Conservation (phyloP, 2,329 filamentous ascomycete species). For the Scytalidium lignicola region DNA sequence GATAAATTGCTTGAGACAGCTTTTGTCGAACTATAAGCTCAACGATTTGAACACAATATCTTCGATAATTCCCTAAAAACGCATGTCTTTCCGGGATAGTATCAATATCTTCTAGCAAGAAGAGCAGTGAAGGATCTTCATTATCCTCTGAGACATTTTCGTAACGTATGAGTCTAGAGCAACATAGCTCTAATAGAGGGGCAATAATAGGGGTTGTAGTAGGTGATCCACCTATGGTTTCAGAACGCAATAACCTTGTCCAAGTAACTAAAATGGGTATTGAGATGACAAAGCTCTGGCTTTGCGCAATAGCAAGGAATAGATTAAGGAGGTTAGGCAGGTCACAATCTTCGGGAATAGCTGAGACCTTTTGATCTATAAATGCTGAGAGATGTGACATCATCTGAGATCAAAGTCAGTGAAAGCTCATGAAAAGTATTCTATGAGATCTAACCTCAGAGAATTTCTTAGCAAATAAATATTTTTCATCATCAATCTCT, state of each 20-base stretch:
- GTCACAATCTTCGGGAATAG: conserved; percentile 61
- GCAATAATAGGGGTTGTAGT: conserved; percentile 60
- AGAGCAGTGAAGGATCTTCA: conserved; percentile 71
- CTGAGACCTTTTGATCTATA: conserved; percentile 69
- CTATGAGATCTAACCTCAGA: conserved; percentile 62
- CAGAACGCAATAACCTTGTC: conserved; percentile 74
- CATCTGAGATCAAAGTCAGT: conserved; percentile 47
- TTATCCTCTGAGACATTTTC: conserved; percentile 80
- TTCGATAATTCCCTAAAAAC: conserved; percentile 90
- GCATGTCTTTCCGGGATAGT: conserved; percentile 90
- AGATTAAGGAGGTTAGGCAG: conserved; percentile 73
- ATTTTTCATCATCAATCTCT: conserved; percentile 86
- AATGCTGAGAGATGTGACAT: conserved; percentile 81
- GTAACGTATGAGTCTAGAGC: conserved; percentile 77
- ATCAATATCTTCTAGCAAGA: conserved; percentile 90
- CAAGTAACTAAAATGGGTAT: conserved; percentile 89
- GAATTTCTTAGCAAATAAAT: conserved; percentile 87
- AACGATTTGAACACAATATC: conserved; percentile 83
- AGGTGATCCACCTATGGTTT: conserved; percentile 61
- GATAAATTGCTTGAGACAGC: conserved; percentile 76
- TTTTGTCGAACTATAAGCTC: conserved; percentile 80
- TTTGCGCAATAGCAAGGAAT: conserved; percentile 72
- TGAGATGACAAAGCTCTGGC: conserved; percentile 84
- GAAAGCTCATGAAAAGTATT: not conserved
- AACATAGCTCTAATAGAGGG: conserved; percentile 76